phyloP scores from a whole-genome alignment of 2,329 filamentous ascomycete genomes.

The Aotearoamyces nothofagi region DNA sequence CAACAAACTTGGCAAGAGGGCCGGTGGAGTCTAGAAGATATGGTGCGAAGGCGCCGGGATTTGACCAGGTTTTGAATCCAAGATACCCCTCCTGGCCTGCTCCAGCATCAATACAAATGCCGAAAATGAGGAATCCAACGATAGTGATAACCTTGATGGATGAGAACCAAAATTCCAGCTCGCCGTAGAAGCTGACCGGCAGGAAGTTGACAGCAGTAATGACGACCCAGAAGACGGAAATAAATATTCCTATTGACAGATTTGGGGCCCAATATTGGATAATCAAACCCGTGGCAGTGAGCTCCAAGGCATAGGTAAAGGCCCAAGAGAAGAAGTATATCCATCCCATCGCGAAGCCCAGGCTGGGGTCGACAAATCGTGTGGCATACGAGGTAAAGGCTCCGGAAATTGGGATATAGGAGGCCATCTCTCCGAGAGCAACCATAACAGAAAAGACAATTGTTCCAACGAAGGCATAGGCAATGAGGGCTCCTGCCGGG shows the following conservation, averaged over 20 bases:
- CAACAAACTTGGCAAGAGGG: conserved; percentile 44
- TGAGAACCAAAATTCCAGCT: conserved; percentile 67
- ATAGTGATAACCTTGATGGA: conserved; percentile 65
- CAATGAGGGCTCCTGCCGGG: conserved; percentile 50
- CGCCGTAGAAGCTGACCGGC: conserved; percentile 58
- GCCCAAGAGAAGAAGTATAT: conserved; percentile 73
- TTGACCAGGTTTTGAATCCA: conserved; percentile 56
- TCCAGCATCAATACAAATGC: conserved; percentile 60
- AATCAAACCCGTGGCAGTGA: conserved; percentile 57
- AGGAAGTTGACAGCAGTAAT: conserved; percentile 57
- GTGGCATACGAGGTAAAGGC: conserved; percentile 64
- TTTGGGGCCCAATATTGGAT: conserved; percentile 57
- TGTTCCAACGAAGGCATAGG: conserved; percentile 53
- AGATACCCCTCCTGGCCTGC: conserved; percentile 54
- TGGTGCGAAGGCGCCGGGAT: conserved; percentile 52
- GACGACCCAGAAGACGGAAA: conserved; percentile 56
- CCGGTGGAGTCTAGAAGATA: conserved; percentile 34
- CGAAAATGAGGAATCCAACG: conserved; percentile 61
- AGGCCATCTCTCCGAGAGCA: conserved; percentile 56
- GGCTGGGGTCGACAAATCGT: conserved; percentile 56
- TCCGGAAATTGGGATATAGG: conserved; percentile 62
- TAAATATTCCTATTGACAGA: conserved; percentile 56
- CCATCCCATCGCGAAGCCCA: conserved; percentile 70
- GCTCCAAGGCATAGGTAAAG: conserved; percentile 57
- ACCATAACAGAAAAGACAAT: conserved; percentile 67